Evolutionary conservation across 2,329 filamentous ascomycete genomes (phyloP).

Genomic region (Penicillium sp.): DNA sequence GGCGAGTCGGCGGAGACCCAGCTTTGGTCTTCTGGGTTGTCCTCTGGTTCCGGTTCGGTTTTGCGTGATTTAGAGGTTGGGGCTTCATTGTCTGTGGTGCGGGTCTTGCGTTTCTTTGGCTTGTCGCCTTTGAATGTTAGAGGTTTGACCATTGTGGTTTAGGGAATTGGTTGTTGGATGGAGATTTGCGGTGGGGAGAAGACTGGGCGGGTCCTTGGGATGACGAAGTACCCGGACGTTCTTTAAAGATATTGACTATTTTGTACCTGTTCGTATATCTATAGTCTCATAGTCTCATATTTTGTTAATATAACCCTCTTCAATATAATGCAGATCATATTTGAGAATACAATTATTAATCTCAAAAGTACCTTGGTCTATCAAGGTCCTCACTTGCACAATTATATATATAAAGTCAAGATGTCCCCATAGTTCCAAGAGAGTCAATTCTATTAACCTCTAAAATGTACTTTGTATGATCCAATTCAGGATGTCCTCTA

Average conservation of each 20-base stretch:
- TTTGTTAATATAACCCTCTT: background rate
- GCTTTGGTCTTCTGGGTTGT: slow-evolving; percentile 67
- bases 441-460: slow-evolving; percentile 1
- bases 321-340: background rate
- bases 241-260: too few relatives aligned
- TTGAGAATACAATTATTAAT: background rate
- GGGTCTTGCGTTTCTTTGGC: slow-evolving; percentile 83
- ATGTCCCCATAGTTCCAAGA: background rate
- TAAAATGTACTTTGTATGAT: background rate
- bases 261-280: background rate
- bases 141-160: slow-evolving; percentile 62
- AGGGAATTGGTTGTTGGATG: slow-evolving; percentile 2
- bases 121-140: slow-evolving; percentile 97
- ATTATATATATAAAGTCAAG: background rate
- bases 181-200: background rate
- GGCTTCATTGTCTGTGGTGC: slow-evolving; percentile 47
- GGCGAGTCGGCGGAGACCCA: slow-evolving; percentile 83
- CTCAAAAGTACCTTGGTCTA: slow-evolving; percentile 2
- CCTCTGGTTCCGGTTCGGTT: slow-evolving; percentile 20
- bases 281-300: background rate
- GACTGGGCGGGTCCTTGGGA: too few relatives aligned
- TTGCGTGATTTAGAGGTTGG: slow-evolving; percentile 22
- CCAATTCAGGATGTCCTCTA: slow-evolving; percentile 29
- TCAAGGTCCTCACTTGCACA: slow-evolving; percentile 17
- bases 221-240: too few relatives aligned